Conservation (phyloP, 768 basidiomycete genomes). For the Leccinum arenicola region DNA sequence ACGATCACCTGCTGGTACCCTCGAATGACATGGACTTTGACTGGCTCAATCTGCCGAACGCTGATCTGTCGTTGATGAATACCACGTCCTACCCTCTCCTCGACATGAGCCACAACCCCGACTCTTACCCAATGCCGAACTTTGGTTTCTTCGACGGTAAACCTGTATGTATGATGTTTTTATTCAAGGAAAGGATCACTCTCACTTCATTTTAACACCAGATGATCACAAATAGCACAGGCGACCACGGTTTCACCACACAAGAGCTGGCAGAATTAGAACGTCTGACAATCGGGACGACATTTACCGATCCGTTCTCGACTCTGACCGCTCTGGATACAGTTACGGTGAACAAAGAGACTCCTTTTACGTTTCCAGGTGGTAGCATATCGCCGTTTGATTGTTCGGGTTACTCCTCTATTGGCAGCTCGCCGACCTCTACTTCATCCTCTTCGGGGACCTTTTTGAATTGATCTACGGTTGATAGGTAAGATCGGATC, state of each 20-base stretch:
- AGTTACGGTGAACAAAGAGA: background rate
- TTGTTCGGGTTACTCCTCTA: slow-evolving; percentile 5
- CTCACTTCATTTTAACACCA: background rate
- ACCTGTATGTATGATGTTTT: slow-evolving; percentile 13
- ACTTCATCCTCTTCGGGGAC: slow-evolving; percentile 13
- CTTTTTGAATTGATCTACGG: background rate
- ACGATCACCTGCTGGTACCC: background rate
- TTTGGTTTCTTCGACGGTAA: slow-evolving; percentile 9
- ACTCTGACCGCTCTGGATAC: background rate
- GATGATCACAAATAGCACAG: background rate
- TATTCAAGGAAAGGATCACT: background rate
- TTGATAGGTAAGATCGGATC: background rate
- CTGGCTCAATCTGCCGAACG: slow-evolving; percentile 17
- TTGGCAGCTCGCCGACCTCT: background rate
- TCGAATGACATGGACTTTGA: background rate
- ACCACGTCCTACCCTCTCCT: background rate
- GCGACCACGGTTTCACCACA: slow-evolving; percentile 1
- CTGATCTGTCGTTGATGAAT: slow-evolving; percentile 4
- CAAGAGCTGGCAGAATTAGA: slow-evolving; percentile 20
- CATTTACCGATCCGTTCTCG: slow-evolving; percentile 28
- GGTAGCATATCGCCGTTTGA: slow-evolving; percentile 22
- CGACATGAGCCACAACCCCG: slow-evolving; percentile 2
- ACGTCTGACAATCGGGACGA: slow-evolving; percentile 12
- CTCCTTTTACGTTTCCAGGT: background rate
- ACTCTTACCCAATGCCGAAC: background rate